These are phyloP conservation scores for Nectriaceae sp. DNA, from an alignment of 2,329 filamentous ascomycete species.

Conservation along the genomic window DNA sequence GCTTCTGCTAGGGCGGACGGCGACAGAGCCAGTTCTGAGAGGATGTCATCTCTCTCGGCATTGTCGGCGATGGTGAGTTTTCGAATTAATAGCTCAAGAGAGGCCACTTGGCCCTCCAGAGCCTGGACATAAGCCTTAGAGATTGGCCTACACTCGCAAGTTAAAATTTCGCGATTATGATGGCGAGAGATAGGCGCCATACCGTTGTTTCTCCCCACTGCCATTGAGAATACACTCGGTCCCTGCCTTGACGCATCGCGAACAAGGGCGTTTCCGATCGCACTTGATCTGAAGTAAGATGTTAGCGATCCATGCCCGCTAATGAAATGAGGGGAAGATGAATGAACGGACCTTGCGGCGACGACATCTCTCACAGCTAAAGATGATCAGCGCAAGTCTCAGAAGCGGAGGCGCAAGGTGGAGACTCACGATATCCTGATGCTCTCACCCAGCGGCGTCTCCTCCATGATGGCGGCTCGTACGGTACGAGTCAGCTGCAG, in stretches of 20 bases:
- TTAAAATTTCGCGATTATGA: not conserved
- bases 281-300: conserved; percentile 48
- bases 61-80: conserved; percentile 44
- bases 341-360: conserved; percentile 39
- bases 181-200: conserved; percentile 6
- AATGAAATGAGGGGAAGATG: not conserved
- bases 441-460: conserved; percentile 37
- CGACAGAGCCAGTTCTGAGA: conserved; percentile 38
- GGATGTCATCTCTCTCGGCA: conserved; percentile 42
- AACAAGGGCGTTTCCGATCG: conserved; percentile 52
- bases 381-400: not conserved
- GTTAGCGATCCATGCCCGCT: conserved; percentile 19
- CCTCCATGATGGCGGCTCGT: conserved; percentile 28
- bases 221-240: conserved; percentile 43
- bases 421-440: conserved; percentile 39
- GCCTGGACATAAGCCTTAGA: conserved; percentile 49
- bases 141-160: conserved; percentile 39
- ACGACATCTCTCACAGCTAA: conserved; percentile 46
- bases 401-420: conserved; percentile 5
- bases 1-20: conserved; percentile 16
- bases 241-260: conserved; percentile 46
- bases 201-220: conserved; percentile 46
- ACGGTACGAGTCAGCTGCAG: not conserved
- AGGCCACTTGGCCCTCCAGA: conserved; percentile 48
- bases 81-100: conserved; percentile 46